A percentile compares a stretch with the other conserved stretches of the same genome.
phyloP scores from a whole-genome alignment of 2,329 filamentous ascomycete genomes.

The Tolypocladium amazonense region DNA sequence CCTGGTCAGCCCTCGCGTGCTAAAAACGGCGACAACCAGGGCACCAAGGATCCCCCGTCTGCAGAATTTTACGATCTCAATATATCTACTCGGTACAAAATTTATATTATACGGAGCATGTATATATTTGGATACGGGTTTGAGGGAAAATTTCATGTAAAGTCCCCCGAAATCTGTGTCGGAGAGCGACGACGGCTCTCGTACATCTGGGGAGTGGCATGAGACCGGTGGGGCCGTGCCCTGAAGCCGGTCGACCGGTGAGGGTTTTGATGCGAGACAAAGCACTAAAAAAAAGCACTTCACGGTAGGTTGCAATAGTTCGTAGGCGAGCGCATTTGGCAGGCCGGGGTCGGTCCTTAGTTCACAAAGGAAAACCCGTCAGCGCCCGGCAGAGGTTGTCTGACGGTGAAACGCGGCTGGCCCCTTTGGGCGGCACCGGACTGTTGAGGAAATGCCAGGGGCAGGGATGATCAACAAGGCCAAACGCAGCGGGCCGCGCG shows the following conservation, averaged over 20 bases:
- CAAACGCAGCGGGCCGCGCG: background rate
- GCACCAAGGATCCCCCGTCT: background rate
- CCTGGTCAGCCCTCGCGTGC: background rate
- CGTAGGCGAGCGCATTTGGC: background rate
- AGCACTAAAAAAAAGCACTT: background rate
- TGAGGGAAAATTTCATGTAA: background rate
- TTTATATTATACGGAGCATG: too few species aligned
- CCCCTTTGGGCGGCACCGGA: background rate
- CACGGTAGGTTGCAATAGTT: background rate
- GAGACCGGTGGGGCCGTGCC: background rate
- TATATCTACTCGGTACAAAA: background rate
- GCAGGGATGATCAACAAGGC: background rate
- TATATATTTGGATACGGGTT: background rate
- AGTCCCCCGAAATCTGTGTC: background rate
- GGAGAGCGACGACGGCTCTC: background rate
- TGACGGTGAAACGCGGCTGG: background rate
- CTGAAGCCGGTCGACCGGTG: background rate
- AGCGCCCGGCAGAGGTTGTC: background rate
- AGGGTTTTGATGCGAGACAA: background rate
- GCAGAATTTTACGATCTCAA: background rate
- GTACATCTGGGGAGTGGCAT: background rate
- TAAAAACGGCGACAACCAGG: background rate
- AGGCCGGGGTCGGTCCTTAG: background rate
- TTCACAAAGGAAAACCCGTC: background rate
- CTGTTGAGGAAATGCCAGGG: background rate